Percentiles rank a stretch among this genome's conserved stretches.
Conservation (phyloP, 2,329 filamentous ascomycete genomes). For the Botrytis elliptica region DNA sequence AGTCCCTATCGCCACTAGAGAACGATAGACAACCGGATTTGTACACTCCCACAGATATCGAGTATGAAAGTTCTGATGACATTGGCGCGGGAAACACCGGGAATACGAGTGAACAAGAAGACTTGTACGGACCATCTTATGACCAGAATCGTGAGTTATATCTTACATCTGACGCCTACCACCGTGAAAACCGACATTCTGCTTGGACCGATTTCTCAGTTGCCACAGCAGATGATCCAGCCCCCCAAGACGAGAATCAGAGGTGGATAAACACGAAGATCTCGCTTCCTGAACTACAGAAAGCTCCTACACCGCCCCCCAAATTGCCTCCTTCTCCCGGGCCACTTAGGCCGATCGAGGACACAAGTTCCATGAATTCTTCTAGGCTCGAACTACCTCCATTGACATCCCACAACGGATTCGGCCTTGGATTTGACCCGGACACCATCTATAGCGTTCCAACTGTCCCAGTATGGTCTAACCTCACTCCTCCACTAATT, state of each 20-base stretch:
- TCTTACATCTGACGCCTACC: slow-evolving; percentile 27
- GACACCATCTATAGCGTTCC: slow-evolving; percentile 26
- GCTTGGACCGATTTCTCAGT: slow-evolving; percentile 38
- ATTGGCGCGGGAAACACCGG: slow-evolving; percentile 23
- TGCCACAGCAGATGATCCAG: slow-evolving; percentile 31
- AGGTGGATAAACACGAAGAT: slow-evolving; percentile 15
- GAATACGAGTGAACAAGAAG: slow-evolving; percentile 25
- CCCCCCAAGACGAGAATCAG: slow-evolving; percentile 25
- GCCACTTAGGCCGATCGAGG: slow-evolving; percentile 24
- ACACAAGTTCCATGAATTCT: slow-evolving; percentile 22
- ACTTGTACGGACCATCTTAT: slow-evolving; percentile 26
- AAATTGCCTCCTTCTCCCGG: slow-evolving; percentile 38
- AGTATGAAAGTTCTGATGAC: slow-evolving; percentile 38
- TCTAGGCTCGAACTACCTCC: slow-evolving; percentile 30
- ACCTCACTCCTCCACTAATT: slow-evolving; percentile 30
- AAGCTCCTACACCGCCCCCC: slow-evolving; percentile 44
- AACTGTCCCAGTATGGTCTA: slow-evolving; percentile 30
- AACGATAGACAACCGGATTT: slow-evolving; percentile 31
- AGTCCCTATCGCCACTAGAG: slow-evolving; percentile 26
- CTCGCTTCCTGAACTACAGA: slow-evolving; percentile 36
- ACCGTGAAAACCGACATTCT: slow-evolving; percentile 31
- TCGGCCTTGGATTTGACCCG: slow-evolving; percentile 28
- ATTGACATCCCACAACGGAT: slow-evolving; percentile 31
- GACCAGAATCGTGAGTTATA: slow-evolving; percentile 27
- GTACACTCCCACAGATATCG: slow-evolving; percentile 37